phyloP scores from a whole-genome alignment of 202 grass and related monocot species.

The Zizania palustris region DNA sequence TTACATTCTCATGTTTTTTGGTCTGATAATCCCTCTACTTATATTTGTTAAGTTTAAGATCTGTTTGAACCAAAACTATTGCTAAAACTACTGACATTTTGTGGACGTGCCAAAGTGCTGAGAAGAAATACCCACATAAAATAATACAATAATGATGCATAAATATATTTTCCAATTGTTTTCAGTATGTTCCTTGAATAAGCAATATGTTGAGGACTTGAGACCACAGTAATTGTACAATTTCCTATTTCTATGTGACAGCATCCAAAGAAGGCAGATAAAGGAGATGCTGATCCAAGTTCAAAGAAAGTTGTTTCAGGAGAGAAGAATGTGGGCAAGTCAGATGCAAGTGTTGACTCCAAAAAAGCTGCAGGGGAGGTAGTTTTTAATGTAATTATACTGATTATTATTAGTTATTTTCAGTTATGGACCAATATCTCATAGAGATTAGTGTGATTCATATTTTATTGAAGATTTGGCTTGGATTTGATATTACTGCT shows the following conservation, averaged over 20 bases:
- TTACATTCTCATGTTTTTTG: slow-evolving; percentile 4
- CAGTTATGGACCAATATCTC: not conserved
- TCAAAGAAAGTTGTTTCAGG: slow-evolving; percentile 61
- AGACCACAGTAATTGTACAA: not conserved
- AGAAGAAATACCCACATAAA: slow-evolving; percentile 4
- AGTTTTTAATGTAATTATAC: slow-evolving; percentile 33
- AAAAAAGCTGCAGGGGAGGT: slow-evolving; percentile 60
- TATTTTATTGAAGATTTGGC: slow-evolving; percentile 19
- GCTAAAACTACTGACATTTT: slow-evolving; percentile 15
- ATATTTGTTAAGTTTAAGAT: not conserved
- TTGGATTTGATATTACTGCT: not conserved
- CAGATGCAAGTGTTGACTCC: slow-evolving; percentile 41
- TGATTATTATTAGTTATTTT: slow-evolving; percentile 18
- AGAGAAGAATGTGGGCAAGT: slow-evolving; percentile 53
- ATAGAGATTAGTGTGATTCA: slow-evolving; percentile 16
- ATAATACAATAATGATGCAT: not conserved
- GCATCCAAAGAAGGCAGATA: slow-evolving; percentile 70
- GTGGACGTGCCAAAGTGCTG: not conserved
- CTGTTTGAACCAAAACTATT: not conserved
- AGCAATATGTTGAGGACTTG: not conserved
- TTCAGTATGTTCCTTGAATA: not conserved
- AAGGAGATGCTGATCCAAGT: slow-evolving; percentile 53
- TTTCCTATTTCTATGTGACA: slow-evolving; percentile 39
- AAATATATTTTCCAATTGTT: not conserved
- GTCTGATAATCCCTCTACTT: slow-evolving; percentile 9